phyloP scores from a whole-genome alignment of 1,139 yeast species.

The Protomyces arabidopsidicola region DNA sequence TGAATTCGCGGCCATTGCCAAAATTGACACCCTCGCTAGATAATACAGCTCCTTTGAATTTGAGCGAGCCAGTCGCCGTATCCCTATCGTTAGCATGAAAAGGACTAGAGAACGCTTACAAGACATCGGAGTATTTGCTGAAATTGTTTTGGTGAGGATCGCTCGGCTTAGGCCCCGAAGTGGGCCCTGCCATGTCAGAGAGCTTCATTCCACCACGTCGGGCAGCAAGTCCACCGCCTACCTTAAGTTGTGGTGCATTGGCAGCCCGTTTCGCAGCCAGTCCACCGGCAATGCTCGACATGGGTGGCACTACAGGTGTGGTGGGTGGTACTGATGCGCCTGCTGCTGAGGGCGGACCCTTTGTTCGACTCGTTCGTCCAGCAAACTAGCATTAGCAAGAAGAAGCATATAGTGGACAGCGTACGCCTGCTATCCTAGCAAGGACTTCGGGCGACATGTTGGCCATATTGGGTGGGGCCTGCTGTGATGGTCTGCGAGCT shows the following conservation, averaged over 20 bases:
- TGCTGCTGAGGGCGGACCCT: slow-evolving; percentile 2
- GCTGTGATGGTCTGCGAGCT: slow-evolving; percentile 8
- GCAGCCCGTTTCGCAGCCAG: slow-evolving; percentile 18
- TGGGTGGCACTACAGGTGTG: neutral
- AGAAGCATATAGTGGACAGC: neutral
- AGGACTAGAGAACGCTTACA: neutral
- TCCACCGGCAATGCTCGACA: slow-evolving; percentile 4
- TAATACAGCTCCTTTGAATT: slow-evolving; percentile 86
- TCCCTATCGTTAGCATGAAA: slow-evolving; percentile 36
- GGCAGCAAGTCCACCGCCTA: slow-evolving; percentile 17
- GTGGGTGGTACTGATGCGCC: neutral
- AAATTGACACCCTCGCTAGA: slow-evolving; percentile 91
- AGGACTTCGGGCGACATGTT: slow-evolving; percentile 11
- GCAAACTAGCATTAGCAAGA: slow-evolving; percentile 12
- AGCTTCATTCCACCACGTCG: slow-evolving; percentile 13
- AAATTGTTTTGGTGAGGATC: slow-evolving; percentile 19
- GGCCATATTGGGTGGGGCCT: neutral
- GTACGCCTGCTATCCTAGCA: slow-evolving; percentile 14
- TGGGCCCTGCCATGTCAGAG: slow-evolving; percentile 4
- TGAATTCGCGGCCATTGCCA: slow-evolving; percentile 78
- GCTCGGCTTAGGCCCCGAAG: neutral
- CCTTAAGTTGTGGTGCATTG: slow-evolving; percentile 6
- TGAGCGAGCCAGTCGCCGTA: slow-evolving; percentile 82
- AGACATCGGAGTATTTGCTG: slow-evolving; percentile 22
- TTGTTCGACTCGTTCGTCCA: slow-evolving; percentile 6